These are phyloP conservation scores for Hypoxylon sp. DNA, from an alignment of 2,329 filamentous ascomycete genomes.

Conservation along the genomic window DNA sequence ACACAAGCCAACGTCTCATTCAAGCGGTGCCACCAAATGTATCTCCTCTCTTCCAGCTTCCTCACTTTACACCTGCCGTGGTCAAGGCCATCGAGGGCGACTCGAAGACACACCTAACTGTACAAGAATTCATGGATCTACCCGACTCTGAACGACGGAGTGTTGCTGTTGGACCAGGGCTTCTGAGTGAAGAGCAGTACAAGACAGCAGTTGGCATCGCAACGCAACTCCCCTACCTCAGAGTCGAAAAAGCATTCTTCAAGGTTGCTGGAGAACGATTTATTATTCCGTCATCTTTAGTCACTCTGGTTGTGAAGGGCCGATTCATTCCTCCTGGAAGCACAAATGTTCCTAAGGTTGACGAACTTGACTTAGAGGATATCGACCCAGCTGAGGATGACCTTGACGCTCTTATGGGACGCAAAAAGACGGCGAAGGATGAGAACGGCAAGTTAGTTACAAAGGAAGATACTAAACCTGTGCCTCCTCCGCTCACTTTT, in stretches of 20 bases:
- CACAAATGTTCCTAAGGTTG: constrained; percentile 79
- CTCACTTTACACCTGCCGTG: constrained; percentile 81
- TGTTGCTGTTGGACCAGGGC: constrained; percentile 77
- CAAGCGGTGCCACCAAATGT: constrained; percentile 88
- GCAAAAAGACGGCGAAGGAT: constrained; percentile 76
- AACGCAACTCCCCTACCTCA: constrained; percentile 84
- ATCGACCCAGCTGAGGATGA: constrained; percentile 94
- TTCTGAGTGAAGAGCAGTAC: constrained; percentile 84
- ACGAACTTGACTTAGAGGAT: constrained; percentile 87
- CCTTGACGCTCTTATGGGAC: constrained; percentile 84
- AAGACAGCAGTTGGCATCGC: constrained; percentile 81
- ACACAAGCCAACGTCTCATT: constrained; percentile 86
- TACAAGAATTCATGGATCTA: constrained; percentile 91
- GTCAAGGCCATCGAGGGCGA: constrained; percentile 80
- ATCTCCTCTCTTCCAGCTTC: constrained; percentile 92
- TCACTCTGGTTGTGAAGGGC: constrained; percentile 94
- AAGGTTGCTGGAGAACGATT: constrained; percentile 96
- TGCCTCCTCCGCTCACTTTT: constrained; percentile 87
- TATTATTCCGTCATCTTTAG: constrained; percentile 91
- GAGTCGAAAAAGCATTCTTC: constrained; percentile 95
- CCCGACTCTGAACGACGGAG: constrained; percentile 80
- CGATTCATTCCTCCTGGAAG: constrained; percentile 92
- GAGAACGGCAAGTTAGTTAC: constrained; percentile 69
- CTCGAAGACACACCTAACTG: constrained; percentile 79
- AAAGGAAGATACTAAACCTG: constrained; percentile 72